Evolutionary conservation across 768 basidiomycete species (phyloP).

Genomic region (Termitomyces eurrhizus): DNA sequence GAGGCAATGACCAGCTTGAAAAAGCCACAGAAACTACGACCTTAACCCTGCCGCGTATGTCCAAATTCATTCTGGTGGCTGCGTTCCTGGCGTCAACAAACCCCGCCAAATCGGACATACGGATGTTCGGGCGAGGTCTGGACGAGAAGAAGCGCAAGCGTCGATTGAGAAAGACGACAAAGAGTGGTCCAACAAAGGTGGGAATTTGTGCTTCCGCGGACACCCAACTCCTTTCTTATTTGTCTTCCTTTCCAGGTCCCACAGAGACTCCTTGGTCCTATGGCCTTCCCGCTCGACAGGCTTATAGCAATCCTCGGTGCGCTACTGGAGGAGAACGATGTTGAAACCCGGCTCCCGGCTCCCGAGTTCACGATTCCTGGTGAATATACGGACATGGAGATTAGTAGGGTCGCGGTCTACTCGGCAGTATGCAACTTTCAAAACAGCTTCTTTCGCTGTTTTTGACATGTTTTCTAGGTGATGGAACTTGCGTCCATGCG

Average conservation of each 20-base stretch:
- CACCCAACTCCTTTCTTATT: background rate
- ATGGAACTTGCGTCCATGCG: constrained; percentile 61
- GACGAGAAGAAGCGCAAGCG: constrained; percentile 63
- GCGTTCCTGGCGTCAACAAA: constrained; percentile 80
- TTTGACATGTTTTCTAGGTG: constrained; percentile 39
- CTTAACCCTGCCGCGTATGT: background rate
- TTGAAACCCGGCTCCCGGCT: constrained; percentile 39
- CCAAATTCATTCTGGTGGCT: constrained; percentile 13
- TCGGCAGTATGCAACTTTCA: constrained; percentile 43
- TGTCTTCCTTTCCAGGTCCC: constrained; percentile 43
- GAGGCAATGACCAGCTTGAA: background rate
- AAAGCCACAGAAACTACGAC: constrained; percentile 35
- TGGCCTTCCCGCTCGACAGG: constrained; percentile 41
- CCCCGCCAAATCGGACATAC: constrained; percentile 71
- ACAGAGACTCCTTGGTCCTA: constrained; percentile 33
- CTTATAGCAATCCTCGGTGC: constrained; percentile 63
- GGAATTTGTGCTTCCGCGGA: background rate
- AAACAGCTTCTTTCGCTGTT: background rate
- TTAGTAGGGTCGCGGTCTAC: constrained; percentile 58
- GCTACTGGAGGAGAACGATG: constrained; percentile 70
- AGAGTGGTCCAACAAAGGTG: constrained; percentile 32
- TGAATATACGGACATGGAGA: constrained; percentile 75
- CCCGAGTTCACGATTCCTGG: constrained; percentile 54
- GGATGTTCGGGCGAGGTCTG: constrained; percentile 76
- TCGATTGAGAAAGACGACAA: constrained; percentile 34